Conservation (phyloP, 2,329 filamentous ascomycete genomes). For the Hymenoscyphus fraxineus region DNA sequence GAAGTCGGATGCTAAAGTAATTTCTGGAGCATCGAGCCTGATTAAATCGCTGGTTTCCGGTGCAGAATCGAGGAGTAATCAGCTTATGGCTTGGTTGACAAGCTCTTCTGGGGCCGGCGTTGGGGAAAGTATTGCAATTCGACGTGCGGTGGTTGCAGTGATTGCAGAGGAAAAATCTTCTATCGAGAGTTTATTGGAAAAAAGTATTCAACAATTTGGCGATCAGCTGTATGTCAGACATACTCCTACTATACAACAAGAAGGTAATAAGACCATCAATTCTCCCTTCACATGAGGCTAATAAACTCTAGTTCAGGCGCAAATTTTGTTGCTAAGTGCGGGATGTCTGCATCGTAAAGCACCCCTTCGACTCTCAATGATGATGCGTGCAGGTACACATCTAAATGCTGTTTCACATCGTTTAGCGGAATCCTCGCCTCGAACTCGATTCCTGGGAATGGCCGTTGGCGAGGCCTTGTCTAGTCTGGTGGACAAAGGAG, state of each 20-base stretch:
- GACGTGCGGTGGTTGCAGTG: slow-evolving; percentile 61
- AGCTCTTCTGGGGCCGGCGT: slow-evolving; percentile 61
- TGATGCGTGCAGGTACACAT: slow-evolving; percentile 70
- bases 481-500: slow-evolving; percentile 55
- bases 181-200: slow-evolving; percentile 60
- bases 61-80: slow-evolving; percentile 46
- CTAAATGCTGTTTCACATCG: slow-evolving; percentile 80
- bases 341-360: slow-evolving; percentile 69
- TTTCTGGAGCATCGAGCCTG: slow-evolving; percentile 58
- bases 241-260: slow-evolving; percentile 79
- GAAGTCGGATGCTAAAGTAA: slow-evolving; percentile 30
- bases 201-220: slow-evolving; percentile 69
- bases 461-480: slow-evolving; percentile 73
- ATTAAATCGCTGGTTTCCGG: slow-evolving; percentile 47
- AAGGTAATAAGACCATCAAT: slow-evolving; percentile 53
- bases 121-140: slow-evolving; percentile 60
- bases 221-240: slow-evolving; percentile 86
- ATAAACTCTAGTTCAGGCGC: slow-evolving; percentile 63
- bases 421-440: slow-evolving; percentile 69
- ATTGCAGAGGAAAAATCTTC: slow-evolving; percentile 49
- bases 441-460: slow-evolving; percentile 83
- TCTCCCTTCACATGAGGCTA: slow-evolving; percentile 10
- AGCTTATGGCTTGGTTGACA: slow-evolving; percentile 63
- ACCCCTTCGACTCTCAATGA: slow-evolving; percentile 62
- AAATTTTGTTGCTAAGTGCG: slow-evolving; percentile 72